phyloP scores from a whole-genome alignment of 2,329 filamentous ascomycete species.

The Fusarium sp. region DNA sequence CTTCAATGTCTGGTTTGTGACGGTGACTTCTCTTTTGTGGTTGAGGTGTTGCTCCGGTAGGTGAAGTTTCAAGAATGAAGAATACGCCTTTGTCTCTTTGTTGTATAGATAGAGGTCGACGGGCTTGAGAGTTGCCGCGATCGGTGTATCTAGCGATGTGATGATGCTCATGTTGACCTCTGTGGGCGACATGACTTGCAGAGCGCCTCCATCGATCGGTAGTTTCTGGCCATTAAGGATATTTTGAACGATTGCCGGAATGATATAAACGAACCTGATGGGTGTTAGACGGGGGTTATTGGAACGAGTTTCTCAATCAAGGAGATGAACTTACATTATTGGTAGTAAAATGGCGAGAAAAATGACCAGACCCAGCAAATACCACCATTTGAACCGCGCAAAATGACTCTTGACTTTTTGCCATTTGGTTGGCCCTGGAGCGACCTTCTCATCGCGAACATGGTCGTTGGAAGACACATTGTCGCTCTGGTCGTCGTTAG shows the following conservation, averaged over 20 bases:
- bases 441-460: constrained; percentile 28
- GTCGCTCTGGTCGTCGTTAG: constrained; percentile 22
- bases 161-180: constrained; percentile 54
- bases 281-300: not conserved
- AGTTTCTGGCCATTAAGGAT: constrained; percentile 60
- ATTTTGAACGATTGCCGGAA: constrained; percentile 61
- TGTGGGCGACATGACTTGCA: constrained; percentile 53
- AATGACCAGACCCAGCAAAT: constrained; percentile 57
- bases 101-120: constrained; percentile 59
- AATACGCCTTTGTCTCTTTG: constrained; percentile 47
- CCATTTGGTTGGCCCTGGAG: constrained; percentile 42
- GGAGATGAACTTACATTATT: constrained; percentile 56
- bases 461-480: constrained; percentile 33
- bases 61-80: constrained; percentile 43
- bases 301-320: not conserved
- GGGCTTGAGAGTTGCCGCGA: constrained; percentile 56
- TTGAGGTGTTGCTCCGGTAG: constrained; percentile 53
- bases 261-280: constrained; percentile 60
- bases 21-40: constrained; percentile 54
- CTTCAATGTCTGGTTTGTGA: constrained; percentile 54
- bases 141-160: constrained; percentile 56
- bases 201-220: constrained; percentile 54
- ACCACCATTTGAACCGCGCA: constrained; percentile 60
- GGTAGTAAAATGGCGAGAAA: constrained; percentile 61
- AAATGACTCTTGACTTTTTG: constrained; percentile 59